Percentiles rank a stretch among this genome's conserved stretches.
These are phyloP conservation scores for Trypanosoma melophagium DNA, from an alignment of 208 protist species.

Conservation along the genomic window DNA sequence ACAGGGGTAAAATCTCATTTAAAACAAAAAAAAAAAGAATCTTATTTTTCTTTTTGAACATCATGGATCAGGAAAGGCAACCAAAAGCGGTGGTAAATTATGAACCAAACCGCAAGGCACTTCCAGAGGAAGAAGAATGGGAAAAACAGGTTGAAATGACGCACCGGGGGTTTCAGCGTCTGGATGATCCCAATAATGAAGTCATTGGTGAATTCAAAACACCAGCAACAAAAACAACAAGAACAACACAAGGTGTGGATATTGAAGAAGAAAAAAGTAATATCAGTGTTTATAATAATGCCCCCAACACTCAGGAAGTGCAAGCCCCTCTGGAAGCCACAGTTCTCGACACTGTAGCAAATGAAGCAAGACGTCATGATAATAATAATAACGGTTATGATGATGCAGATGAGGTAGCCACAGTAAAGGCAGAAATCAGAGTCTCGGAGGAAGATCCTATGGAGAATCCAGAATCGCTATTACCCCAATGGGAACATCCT, in stretches of 20 bases:
- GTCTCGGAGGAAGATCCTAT: too few species aligned
- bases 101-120: neutral
- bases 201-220: constrained; percentile 63
- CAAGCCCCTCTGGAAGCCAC: too few species aligned
- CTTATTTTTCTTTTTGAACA: too few species aligned
- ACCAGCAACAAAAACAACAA: constrained; percentile 1
- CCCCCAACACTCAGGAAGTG: too few species aligned
- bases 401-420: constrained; percentile 7
- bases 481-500: constrained; percentile 26
- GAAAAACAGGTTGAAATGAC: constrained; percentile 48
- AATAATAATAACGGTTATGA: constrained; percentile 11
- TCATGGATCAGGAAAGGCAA: too few species aligned
- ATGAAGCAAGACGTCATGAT: neutral
- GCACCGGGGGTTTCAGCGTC: constrained; percentile 78
- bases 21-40: too few species aligned
- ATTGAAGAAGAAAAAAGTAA: neutral
- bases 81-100: too few species aligned
- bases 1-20: too few species aligned
- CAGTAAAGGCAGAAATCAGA: too few species aligned
- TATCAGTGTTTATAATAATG: too few species aligned
- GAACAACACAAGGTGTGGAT: too few species aligned
- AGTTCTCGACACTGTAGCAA: neutral
- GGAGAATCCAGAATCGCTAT: neutral
- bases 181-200: constrained; percentile 82
- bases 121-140: constrained; percentile 21